Base-by-base conservation (phyloP, 1,139 yeast species). In the Sugiyamaella novakii region DNA sequence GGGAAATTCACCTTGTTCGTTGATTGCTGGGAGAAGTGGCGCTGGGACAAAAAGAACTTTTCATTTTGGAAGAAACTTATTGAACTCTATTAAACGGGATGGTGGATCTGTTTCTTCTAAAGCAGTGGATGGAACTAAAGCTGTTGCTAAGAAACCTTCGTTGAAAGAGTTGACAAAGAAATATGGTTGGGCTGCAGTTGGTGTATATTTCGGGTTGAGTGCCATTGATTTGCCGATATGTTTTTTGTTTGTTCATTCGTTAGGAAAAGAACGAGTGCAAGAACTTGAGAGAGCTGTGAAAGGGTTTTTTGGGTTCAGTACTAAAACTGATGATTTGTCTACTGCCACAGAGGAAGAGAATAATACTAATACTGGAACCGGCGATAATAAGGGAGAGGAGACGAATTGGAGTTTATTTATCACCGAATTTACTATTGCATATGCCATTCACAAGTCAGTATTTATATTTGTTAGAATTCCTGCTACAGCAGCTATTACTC, bases 101-200 rank as follows among this genome's bases (percentile, higher is more conserved):
- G 29, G 22, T 33, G 27, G 31, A 14, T 18, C 37, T 18, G 34
- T 36, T 12, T 27, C 29, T 3, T 7, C 19, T 15, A 29, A 28
- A 22, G 14, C 36, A 12, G 47, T 22, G 10, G 36, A 43, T 6
- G 35, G 18, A n/a, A 28, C 42, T 4, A 22, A 21, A n/a, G 17
- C 19, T 19, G 6, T 7, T 1, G 12, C 34, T 14, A 33, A 42
- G 30, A 43, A 33, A 28, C 41, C 30, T 8, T 43, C 64, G 10
- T 70, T 88, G 49, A 86, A 81, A 66, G 84, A 80, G 5, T 73
- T 92, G 55, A 78, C 87, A 66, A 83, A 85, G 62, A 85, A 86
- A 64, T 92, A 92, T 66, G 99, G 99, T 0, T 87, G 84, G 72
- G 80, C 95, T 5, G 98, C 96, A 0, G 70, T 92, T 17, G 96